Evolutionary conservation across 768 basidiomycete genomes (phyloP), one percentile per base, ranked within the genome.

Genomic region (Russula sp.): DNA sequence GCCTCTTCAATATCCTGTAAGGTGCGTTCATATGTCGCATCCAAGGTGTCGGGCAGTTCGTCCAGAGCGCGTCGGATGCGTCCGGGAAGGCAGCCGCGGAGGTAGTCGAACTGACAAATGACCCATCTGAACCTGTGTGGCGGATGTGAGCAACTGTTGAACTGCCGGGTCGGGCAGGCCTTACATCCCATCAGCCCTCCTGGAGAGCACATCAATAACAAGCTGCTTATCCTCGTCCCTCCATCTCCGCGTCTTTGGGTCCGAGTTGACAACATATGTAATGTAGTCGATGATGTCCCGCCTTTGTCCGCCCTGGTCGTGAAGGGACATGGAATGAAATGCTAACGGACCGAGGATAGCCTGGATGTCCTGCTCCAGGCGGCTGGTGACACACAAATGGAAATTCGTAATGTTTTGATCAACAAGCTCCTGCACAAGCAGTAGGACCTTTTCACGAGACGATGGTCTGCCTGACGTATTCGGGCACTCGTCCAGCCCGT

Each of bases 121-220:
- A 62, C 47, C 42, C 53, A 62, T 5, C 54, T 49, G 44, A 55
- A 62, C 61, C 61, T 55, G 10, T 0, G 1, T 13, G 5, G 2
- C 22, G 22, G 22, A 59, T 40, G 32, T 45, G 4, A 35, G 13
- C 31, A 49, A 35, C 20, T 4, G 20, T 47, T 18, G 2, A 2
- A 27, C 6, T 4, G 22, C 22, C 22, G 22, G 22, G 22, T 27
- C 22, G 22, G 22, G 22, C 31, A 4, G 1, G 16, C 14, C 2
- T 37, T 48, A 62, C 61, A 62, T 55, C 27, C 61, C 61, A 10
- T 62, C 45, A 2, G 45, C 61, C 27, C n/a, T 50, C 27, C 2
- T 6, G 20, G 60, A 61, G 13, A 61, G 60, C 4, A 45, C 31
- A 20, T 62, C 53, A 2, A 55, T 31, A 3, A 56, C 61, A 0